Evolutionary conservation across 768 basidiomycete species (phyloP), one percentile per base, ranked within the genome.

Genomic region (Auriscalpium vulgare): DNA sequence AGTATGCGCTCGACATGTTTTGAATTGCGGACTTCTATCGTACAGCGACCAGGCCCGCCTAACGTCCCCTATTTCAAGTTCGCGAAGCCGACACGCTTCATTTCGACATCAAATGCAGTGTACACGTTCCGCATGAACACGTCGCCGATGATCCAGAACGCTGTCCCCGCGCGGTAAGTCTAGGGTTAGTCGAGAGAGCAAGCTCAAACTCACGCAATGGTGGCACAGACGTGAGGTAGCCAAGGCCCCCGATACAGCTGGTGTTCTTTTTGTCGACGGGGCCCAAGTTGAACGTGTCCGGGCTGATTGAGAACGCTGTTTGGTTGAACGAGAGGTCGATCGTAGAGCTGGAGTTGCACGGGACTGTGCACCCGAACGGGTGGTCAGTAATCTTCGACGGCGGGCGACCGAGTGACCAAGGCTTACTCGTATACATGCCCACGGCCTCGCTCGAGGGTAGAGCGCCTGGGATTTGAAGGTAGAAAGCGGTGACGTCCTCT

Each of bases 321-420:
- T 35, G 23, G 29, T 43, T 37, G 34, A 56, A 56, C 36, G 49
- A 66, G 43, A 69, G 17, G 67, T 75, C 2, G 29, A 29, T 29
- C 29, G 29, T 29, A 29, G 4, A 2, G 29, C 4, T 29, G 29
- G 4, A 29, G 29, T 4, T 29, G 29, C 29, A 29, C 4, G 29
- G 29, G 29, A 29, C 29, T 29, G 21, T 21, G 29, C 29, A 29
- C 2, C 2, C 29, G 4, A 29, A 29, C 4, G 29, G 29, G 29
- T 5, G 29, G 29, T 29, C 29, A 29, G 29, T 7, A 2, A 29
- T 4, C 29, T 29, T 29, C 4, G 29, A 29, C 29, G 29, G 29
- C 29, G 29, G 4, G 4, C 29, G 29, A 29, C 29, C 4, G 29
- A 29, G 29, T 29, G 29, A 29, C 29, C 4, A 4, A 29, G 29